Percentiles rank a stretch among this genome's conserved stretches.
phyloP scores from a whole-genome alignment of 352 stramenopile genomes.

The Labyrinthula sp. region DNA sequence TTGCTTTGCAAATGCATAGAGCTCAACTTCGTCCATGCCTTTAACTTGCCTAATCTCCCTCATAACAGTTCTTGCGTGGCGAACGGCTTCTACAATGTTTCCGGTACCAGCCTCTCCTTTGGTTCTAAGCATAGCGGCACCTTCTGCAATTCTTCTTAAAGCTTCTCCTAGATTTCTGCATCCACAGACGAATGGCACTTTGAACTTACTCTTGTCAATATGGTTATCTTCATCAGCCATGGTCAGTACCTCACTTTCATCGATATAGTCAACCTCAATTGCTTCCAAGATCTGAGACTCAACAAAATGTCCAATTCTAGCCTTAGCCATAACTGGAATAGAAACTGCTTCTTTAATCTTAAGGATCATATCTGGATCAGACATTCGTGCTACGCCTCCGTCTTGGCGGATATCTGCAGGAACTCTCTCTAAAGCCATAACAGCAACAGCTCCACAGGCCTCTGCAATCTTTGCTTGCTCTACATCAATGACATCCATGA shows the following conservation, averaged over 20 bases:
- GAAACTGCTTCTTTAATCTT: constrained; percentile 94
- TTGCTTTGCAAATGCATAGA: constrained; percentile 87
- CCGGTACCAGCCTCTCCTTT: constrained; percentile 93
- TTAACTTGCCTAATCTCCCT: constrained; percentile 64
- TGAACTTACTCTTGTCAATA: constrained; percentile 87
- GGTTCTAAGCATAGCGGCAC: constrained; percentile 85
- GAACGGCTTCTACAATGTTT: constrained; percentile 91
- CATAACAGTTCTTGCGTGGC: constrained; percentile 72
- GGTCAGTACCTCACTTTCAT: constrained; percentile 83
- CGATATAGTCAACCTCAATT: constrained; percentile 93
- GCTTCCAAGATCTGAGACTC: constrained; percentile 92
- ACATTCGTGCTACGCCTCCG: constrained; percentile 86
- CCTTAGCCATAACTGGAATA: constrained; percentile 97
- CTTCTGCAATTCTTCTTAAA: constrained; percentile 67
- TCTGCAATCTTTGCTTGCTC: constrained; percentile 84
- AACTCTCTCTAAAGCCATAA: constrained; percentile 95
- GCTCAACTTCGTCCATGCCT: constrained; percentile 81
- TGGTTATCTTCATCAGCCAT: constrained; percentile 93
- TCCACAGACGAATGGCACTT: constrained; percentile 91
- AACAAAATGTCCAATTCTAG: constrained; percentile 91
- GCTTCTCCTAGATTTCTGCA: constrained; percentile 91
- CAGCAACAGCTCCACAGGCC: constrained; percentile 79
- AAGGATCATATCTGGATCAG: constrained; percentile 83
- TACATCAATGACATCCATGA: constrained; percentile 53
- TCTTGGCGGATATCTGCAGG: constrained; percentile 84